phyloP scores from a whole-genome alignment of 352 stramenopile species.

The Phytopythium chamaehyphon region DNA sequence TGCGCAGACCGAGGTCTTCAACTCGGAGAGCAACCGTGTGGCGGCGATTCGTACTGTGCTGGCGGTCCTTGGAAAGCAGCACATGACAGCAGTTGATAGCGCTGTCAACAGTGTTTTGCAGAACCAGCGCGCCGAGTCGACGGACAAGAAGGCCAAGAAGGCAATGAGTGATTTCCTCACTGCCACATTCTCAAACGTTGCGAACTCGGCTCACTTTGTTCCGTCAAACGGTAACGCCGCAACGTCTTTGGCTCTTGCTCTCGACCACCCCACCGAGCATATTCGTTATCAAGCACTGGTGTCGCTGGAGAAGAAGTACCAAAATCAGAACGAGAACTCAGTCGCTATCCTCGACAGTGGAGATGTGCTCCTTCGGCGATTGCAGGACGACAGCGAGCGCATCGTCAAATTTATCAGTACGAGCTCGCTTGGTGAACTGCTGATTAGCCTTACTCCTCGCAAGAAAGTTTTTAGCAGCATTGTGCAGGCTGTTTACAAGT shows the following conservation, averaged over 20 bases:
- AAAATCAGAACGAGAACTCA: conserved; percentile 14
- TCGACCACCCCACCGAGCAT: conserved; percentile 73
- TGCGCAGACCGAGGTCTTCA: conserved; percentile 38
- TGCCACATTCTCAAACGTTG: conserved; percentile 61
- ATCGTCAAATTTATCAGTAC: conserved; percentile 60
- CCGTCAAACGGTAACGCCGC: conserved; percentile 52
- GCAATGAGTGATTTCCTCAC: conserved; percentile 56
- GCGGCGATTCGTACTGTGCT: conserved; percentile 40
- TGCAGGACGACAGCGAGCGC: conserved; percentile 71
- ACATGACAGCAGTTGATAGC: conserved; percentile 46
- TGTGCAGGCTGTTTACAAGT: conserved; percentile 49
- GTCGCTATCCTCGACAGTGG: conserved; percentile 36
- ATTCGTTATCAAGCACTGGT: conserved; percentile 75
- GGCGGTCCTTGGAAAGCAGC: conserved; percentile 55
- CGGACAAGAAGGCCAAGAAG: conserved; percentile 31
- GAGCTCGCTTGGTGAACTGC: conserved; percentile 45
- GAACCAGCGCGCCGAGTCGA: neutral
- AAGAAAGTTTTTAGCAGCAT: conserved; percentile 51
- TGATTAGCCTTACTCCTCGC: conserved; percentile 47
- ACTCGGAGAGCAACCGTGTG: conserved; percentile 28
- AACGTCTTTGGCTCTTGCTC: conserved; percentile 67
- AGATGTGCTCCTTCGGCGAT: conserved; percentile 57
- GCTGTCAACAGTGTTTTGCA: conserved; percentile 25
- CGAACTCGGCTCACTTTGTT: conserved; percentile 78
- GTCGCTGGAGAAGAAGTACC: conserved; percentile 56